Conservation (phyloP, 2,329 filamentous ascomycete species). For the Trichoderma afroharzianum region DNA sequence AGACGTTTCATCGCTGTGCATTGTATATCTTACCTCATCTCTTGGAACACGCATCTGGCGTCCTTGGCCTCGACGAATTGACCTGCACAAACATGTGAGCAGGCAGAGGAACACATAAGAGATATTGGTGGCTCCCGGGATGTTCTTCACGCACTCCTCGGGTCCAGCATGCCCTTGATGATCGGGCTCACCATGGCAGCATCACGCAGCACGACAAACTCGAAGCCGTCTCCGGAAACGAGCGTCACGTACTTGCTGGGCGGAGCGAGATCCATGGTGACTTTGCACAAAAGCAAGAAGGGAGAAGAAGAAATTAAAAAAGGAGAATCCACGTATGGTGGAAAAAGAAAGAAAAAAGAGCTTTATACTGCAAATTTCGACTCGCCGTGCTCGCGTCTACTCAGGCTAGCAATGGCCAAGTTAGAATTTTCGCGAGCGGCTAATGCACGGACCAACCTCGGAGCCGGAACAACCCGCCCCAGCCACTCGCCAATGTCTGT, state of each 20-base stretch:
- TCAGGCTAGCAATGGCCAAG: neutral
- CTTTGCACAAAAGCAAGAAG: slow-evolving; percentile 12
- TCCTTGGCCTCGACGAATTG: slow-evolving; percentile 63
- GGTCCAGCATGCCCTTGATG: slow-evolving; percentile 72
- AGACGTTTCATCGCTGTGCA: neutral
- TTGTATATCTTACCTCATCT: slow-evolving; percentile 62
- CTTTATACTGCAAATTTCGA: neutral
- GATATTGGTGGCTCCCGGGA: neutral
- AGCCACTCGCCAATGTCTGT: slow-evolving; percentile 1
- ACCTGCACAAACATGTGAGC: slow-evolving; percentile 39
- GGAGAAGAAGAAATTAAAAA: slow-evolving; percentile 5
- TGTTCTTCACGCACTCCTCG: slow-evolving; percentile 49
- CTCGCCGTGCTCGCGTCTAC: slow-evolving; percentile 3
- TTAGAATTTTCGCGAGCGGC: slow-evolving; percentile 6
- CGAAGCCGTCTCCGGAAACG: slow-evolving; percentile 70
- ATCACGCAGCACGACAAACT: slow-evolving; percentile 71
- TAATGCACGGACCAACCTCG: slow-evolving; percentile 12
- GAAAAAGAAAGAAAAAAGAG: neutral
- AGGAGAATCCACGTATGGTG: slow-evolving; percentile 34
- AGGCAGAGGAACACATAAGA: neutral
- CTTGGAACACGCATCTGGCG: slow-evolving; percentile 64
- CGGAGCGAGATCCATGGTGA: slow-evolving; percentile 24
- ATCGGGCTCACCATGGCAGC: slow-evolving; percentile 66
- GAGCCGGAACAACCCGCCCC: slow-evolving; percentile 1
- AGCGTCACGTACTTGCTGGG: slow-evolving; percentile 71